Evolutionary conservation across 306 rosid genomes (phyloP).

Genomic region (Fragaria iinumae): DNA sequence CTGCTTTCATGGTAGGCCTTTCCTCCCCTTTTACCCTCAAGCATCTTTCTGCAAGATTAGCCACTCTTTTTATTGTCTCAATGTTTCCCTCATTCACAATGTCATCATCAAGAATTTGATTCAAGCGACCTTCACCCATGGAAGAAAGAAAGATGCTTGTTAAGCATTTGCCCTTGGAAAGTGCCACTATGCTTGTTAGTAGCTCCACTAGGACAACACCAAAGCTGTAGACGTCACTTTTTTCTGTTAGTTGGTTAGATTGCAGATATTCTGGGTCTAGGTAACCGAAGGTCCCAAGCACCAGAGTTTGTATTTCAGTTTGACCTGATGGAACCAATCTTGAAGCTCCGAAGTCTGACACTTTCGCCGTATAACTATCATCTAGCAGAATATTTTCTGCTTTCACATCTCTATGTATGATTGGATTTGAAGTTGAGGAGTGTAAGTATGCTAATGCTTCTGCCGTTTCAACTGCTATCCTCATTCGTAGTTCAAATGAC

Average conservation of each 20-base stretch:
- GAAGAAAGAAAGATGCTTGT: not conserved
- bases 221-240: conserved; percentile 30
- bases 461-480: conserved; percentile 12
- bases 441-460: conserved; percentile 13
- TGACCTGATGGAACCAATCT: not conserved
- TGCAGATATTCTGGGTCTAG: conserved; percentile 30
- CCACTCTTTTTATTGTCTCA: not conserved
- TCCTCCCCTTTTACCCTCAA: conserved; percentile 14
- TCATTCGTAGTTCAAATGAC: not conserved
- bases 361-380: not conserved
- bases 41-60: not conserved
- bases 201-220: conserved; percentile 33
- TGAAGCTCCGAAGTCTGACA: conserved; percentile 14
- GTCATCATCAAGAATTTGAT: not conserved
- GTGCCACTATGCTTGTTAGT: conserved; percentile 15
- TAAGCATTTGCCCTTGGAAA: not conserved
- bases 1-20: conserved; percentile 19
- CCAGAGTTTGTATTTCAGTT: not conserved
- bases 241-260: conserved; percentile 16
- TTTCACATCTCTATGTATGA: conserved; percentile 18
- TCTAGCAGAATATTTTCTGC: not conserved
- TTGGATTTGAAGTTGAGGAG: not conserved
- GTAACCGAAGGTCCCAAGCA: not conserved
- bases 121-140: not conserved
- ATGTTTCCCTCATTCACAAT: not conserved